Conservation (phyloP, 768 basidiomycete genomes). For the Phylloporus arenicola region DNA sequence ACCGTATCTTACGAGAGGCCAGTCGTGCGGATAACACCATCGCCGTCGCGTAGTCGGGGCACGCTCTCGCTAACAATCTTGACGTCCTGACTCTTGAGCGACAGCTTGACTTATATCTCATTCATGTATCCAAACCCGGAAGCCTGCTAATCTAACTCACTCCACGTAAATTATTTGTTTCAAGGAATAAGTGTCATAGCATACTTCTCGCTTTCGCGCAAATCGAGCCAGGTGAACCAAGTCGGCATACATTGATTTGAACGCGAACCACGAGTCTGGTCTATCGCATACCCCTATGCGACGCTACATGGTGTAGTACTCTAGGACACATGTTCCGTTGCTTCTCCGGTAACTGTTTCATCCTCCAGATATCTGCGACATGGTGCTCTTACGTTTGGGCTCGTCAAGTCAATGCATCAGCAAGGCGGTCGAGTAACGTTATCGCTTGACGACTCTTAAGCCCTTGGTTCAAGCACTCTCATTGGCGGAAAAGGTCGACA, state of each 20-base stretch:
- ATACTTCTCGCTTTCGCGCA: constrained; percentile 38
- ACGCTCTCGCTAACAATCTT: background rate
- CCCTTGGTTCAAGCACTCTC: no score
- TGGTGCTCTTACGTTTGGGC: constrained; percentile 57
- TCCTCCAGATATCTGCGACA: constrained; percentile 42
- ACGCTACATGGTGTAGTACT: background rate
- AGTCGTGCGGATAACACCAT: background rate
- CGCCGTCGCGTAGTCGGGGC: background rate
- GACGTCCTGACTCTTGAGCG: no score
- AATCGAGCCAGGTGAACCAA: constrained; percentile 67
- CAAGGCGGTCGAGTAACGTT: no score
- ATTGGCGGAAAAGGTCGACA: no score
- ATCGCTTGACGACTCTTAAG: no score
- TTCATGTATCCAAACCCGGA: background rate
- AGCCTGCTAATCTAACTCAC: background rate
- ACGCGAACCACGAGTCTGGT: background rate
- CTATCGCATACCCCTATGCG: constrained; percentile 61
- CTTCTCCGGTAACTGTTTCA: background rate
- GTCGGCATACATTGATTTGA: constrained; percentile 25
- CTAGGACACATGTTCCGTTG: constrained; percentile 16
- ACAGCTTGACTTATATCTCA: background rate
- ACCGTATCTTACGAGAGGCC: background rate
- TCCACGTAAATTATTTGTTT: no score
- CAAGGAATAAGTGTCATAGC: no score
- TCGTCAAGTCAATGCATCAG: background rate